Evolutionary conservation across 2,329 filamentous ascomycete species (phyloP).

Genomic region (Fonsecaea erecta): DNA sequence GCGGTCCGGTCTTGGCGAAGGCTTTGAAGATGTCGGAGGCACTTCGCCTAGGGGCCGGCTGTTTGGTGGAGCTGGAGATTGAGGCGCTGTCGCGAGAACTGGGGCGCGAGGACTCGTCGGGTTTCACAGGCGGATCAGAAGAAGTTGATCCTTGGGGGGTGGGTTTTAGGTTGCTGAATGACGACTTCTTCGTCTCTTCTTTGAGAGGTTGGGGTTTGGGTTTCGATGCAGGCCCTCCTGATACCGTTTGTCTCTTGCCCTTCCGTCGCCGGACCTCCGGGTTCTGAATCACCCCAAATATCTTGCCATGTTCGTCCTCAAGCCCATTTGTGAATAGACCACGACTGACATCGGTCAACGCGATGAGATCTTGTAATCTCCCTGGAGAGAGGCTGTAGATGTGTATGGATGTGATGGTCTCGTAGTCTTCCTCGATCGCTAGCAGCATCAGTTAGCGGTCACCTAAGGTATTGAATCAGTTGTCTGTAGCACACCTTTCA

Average conservation of each 20-base stretch:
- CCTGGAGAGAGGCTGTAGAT: conserved; percentile 82
- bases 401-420: conserved; percentile 77
- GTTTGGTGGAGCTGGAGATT: conserved; percentile 46
- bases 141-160: conserved; percentile 7
- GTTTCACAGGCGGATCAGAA: conserved; percentile 8
- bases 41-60: conserved; percentile 44
- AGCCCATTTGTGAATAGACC: conserved; percentile 62
- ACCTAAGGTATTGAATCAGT: conserved; percentile 15
- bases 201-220: conserved; percentile 38
- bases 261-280: conserved; percentile 63
- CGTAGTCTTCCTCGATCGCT: conserved; percentile 72
- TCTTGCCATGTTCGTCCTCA: conserved; percentile 60
- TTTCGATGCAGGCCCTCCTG: conserved; percentile 38
- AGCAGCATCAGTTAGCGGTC: conserved; percentile 14
- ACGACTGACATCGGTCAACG: conserved; percentile 71
- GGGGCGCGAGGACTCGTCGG: conserved; percentile 38
- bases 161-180: conserved; percentile 4
- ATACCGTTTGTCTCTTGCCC: conserved; percentile 45
- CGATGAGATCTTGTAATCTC: conserved; percentile 71
- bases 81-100: conserved; percentile 39
- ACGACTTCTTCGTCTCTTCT: conserved; percentile 35
- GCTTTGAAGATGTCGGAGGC: conserved; percentile 37
- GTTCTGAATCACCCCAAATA: conserved; percentile 77
- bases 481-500: conserved; percentile 63
- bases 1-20: conserved; percentile 35